phyloP scores from a whole-genome alignment of 2,329 filamentous ascomycete genomes.

The Westerdykella aurantiaca region DNA sequence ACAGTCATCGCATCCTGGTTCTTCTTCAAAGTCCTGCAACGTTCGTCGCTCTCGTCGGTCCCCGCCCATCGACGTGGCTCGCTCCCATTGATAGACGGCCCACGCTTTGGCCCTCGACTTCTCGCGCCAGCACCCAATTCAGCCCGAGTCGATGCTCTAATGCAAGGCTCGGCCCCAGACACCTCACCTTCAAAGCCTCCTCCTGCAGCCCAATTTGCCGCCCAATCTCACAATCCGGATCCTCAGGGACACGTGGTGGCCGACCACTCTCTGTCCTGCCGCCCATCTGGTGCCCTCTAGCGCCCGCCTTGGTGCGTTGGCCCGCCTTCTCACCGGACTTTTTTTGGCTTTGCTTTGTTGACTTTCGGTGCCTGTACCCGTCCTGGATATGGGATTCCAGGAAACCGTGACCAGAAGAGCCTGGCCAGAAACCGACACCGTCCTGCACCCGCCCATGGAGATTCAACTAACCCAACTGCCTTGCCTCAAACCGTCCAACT shows the following conservation, averaged over 20 bases:
- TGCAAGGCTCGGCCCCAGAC: background rate
- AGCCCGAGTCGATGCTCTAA: conserved; percentile 10
- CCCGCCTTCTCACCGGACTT: conserved; percentile 10
- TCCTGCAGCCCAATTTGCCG: conserved; percentile 18
- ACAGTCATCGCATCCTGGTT: conserved; percentile 6
- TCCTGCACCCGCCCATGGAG: too few species aligned
- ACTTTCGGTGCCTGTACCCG: too few species aligned
- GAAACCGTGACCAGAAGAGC: too few species aligned
- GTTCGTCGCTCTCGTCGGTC: background rate
- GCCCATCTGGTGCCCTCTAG: background rate
- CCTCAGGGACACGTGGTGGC: conserved; percentile 14
- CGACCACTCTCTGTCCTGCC: conserved; percentile 6
- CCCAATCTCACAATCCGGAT: conserved; percentile 11
- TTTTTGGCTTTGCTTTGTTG: too few species aligned
- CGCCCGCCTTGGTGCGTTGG: conserved; percentile 9
- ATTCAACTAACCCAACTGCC: too few species aligned
- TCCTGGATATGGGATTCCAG: too few species aligned
- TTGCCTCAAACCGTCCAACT: too few species aligned
- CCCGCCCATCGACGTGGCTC: conserved; percentile 6
- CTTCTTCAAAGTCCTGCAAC: conserved; percentile 1
- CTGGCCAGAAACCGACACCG: too few species aligned
- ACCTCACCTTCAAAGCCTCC: conserved; percentile 10
- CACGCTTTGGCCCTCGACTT: conserved; percentile 5
- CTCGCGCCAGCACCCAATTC: conserved; percentile 6
- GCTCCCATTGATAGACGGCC: conserved; percentile 10